A percentile compares a stretch with the other conserved stretches of the same genome.
Conservation (phyloP, 495 filamentous ascomycete species). For the Penicillium roqueforti region DNA sequence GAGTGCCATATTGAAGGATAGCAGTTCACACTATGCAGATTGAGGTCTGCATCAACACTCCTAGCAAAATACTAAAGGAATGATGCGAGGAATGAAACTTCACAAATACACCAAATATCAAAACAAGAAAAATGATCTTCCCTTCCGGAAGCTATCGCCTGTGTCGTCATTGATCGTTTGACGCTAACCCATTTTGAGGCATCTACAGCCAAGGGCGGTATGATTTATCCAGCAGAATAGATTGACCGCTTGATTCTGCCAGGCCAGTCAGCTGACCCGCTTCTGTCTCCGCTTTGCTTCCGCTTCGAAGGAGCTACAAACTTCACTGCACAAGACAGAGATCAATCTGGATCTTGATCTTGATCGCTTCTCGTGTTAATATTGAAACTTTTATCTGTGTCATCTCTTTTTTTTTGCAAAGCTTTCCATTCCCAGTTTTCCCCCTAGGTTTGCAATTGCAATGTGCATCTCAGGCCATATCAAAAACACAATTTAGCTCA, state of each 20-base stretch:
- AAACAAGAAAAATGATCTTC: neutral
- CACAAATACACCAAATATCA: neutral
- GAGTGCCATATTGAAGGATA: constrained; percentile 52
- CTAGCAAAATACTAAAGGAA: neutral
- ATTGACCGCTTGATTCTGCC: constrained; percentile 1
- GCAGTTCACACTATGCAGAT: constrained; percentile 2
- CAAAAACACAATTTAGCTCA: constrained; percentile 16
- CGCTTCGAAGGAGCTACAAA: constrained; percentile 8
- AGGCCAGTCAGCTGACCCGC: neutral
- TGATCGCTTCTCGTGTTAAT: neutral
- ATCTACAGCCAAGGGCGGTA: neutral
- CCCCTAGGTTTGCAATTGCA: constrained; percentile 3
- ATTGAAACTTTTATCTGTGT: neutral
- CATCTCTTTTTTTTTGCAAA: neutral
- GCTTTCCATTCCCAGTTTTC: neutral
- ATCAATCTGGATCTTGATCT: constrained; percentile 1
- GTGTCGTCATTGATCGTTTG: constrained; percentile 3
- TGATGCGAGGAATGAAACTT: neutral
- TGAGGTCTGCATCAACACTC: neutral
- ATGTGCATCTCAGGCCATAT: constrained; percentile 12
- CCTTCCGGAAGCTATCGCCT: constrained; percentile 1
- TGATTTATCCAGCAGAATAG: neutral
- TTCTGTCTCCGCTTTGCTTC: neutral
- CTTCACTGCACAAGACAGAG: neutral
- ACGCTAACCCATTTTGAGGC: neutral